Conservation (phyloP, 441 rosid species). For the Metrosideros polymorpha region DNA sequence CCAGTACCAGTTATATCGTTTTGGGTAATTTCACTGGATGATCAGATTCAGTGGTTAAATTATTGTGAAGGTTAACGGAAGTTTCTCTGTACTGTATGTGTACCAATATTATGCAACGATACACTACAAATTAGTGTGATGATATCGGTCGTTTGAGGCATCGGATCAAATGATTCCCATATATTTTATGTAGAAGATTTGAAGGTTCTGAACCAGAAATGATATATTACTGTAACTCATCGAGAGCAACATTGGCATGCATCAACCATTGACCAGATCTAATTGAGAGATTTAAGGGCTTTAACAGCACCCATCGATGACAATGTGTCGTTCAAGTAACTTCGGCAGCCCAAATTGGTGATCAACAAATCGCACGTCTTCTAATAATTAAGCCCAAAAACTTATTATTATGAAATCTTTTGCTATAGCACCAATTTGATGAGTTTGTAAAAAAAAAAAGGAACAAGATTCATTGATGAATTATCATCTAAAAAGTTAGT, state of each 20-base stretch:
- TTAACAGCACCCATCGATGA: neutral
- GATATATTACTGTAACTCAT: neutral
- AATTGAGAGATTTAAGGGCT: neutral
- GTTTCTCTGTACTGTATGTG: neutral
- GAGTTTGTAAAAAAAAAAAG: neutral
- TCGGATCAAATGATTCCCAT: neutral
- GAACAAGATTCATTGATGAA: neutral
- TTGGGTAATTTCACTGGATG: neutral
- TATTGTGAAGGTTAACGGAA: neutral
- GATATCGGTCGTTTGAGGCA: neutral
- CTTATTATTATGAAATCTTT: neutral
- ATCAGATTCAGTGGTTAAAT: neutral
- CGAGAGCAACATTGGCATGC: neutral
- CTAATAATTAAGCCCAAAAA: neutral
- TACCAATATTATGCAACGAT: neutral
- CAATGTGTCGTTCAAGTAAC: neutral
- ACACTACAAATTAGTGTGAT: neutral
- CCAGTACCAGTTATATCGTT: neutral
- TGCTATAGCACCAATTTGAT: neutral
- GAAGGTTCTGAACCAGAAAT: neutral
- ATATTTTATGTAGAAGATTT: neutral
- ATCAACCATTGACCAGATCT: neutral
- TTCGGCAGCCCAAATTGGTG: neutral
- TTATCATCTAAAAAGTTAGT: neutral
- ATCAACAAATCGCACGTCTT: neutral